phyloP scores from a whole-genome alignment of 1,139 yeast species.

The Chernovozyma aurita region DNA sequence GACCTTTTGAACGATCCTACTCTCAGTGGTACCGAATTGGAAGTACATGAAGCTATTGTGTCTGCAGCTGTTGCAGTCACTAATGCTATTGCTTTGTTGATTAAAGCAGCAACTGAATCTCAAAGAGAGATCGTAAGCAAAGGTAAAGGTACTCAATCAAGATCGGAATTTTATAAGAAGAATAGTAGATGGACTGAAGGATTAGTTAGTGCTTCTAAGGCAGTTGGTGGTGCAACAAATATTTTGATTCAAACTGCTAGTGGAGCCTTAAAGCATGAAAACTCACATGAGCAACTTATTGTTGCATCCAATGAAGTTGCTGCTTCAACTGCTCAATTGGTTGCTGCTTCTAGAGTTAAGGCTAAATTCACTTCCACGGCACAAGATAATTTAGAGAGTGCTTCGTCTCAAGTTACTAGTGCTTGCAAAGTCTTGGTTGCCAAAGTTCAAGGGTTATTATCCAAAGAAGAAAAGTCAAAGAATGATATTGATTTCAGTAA shows the following conservation, averaged over 20 bases:
- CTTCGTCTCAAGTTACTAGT: slow-evolving; percentile 63
- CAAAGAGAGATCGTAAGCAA: slow-evolving; percentile 78
- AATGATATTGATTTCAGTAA: slow-evolving; percentile 62
- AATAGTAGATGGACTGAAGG: slow-evolving; percentile 96
- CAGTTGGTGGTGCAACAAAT: slow-evolving; percentile 83
- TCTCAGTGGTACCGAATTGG: slow-evolving; percentile 56
- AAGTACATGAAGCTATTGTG: slow-evolving; percentile 73
- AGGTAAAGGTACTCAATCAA: slow-evolving; percentile 62
- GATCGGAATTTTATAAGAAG: slow-evolving; percentile 78
- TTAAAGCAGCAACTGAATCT: slow-evolving; percentile 74
- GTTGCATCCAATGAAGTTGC: slow-evolving; percentile 93
- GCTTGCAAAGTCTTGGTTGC: slow-evolving; percentile 73
- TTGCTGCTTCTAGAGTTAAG: slow-evolving; percentile 88
- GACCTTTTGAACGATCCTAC: slow-evolving; percentile 53
- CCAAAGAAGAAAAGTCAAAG: slow-evolving; percentile 30
- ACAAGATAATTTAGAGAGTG: slow-evolving; percentile 68
- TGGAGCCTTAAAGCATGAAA: slow-evolving; percentile 63
- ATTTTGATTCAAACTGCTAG: slow-evolving; percentile 80
- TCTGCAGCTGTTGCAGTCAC: slow-evolving; percentile 81
- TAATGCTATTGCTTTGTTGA: slow-evolving; percentile 68
- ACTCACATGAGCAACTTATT: slow-evolving; percentile 77
- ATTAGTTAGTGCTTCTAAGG: slow-evolving; percentile 82
- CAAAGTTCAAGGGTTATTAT: slow-evolving; percentile 61
- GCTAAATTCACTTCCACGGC: slow-evolving; percentile 74
- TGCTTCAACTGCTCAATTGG: slow-evolving; percentile 88